phyloP scores from a whole-genome alignment of 2,329 filamentous ascomycete species.

The Teratosphaeria gauchensis region DNA sequence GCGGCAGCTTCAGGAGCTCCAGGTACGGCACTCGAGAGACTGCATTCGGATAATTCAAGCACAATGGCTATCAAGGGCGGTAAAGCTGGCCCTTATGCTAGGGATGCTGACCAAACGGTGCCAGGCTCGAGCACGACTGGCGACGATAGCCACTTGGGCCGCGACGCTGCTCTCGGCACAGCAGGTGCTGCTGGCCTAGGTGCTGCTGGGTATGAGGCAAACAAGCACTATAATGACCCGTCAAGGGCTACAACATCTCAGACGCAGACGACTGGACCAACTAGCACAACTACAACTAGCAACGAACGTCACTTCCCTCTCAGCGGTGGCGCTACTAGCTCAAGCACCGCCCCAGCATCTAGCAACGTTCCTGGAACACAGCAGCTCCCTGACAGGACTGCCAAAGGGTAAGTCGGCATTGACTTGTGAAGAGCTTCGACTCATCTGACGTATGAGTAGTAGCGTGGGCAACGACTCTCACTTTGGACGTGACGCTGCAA shows the following conservation, averaged over 20 bases:
- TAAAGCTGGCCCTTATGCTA: slow-evolving; percentile 6
- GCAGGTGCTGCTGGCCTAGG: slow-evolving; percentile 3
- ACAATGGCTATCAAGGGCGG: slow-evolving; percentile 6
- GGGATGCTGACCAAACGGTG: slow-evolving; percentile 6
- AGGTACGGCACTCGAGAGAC: slow-evolving; percentile 2
- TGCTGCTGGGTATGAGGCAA: slow-evolving; percentile 1
- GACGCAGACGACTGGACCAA: slow-evolving; percentile 10
- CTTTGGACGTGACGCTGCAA: slow-evolving; percentile 7
- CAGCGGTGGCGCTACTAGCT: slow-evolving; percentile 17
- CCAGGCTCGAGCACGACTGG: slow-evolving; percentile 1
- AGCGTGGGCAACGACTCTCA: neutral
- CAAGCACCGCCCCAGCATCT: neutral
- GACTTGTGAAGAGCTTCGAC: neutral
- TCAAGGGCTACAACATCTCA: neutral
- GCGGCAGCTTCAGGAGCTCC: neutral
- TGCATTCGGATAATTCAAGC: neutral
- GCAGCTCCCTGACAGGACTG: neutral
- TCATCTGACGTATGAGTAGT: neutral
- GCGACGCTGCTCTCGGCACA: slow-evolving; percentile 1
- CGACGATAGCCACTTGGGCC: neutral
- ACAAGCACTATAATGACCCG: neutral
- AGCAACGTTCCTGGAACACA: neutral
- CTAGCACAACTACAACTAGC: slow-evolving; percentile 17
- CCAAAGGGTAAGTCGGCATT: neutral
- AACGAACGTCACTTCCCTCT: slow-evolving; percentile 25